These are phyloP conservation scores for Podila clonocystis DNA, from an alignment of 192 early-diverging fungal species.

Conservation along the genomic window DNA sequence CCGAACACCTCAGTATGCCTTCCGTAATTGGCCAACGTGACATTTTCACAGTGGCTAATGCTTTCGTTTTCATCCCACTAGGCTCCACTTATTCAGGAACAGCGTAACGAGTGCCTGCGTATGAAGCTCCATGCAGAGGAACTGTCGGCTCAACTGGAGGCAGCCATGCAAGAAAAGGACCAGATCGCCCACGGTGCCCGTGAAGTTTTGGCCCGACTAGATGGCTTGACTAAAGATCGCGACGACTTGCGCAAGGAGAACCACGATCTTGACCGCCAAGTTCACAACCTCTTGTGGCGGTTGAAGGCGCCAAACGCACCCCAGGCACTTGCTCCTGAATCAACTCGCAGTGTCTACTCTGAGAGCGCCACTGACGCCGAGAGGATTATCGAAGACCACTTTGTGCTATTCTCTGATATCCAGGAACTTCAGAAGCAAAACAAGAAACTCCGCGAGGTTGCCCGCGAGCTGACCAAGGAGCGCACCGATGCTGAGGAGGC, in stretches of 20 bases:
- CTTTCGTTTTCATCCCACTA: constrained; percentile 13
- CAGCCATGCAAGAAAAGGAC: constrained; percentile 48
- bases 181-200: constrained; percentile 27
- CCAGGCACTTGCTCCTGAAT: constrained; percentile 53
- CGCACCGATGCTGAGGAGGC: constrained; percentile 57
- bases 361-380: constrained; percentile 47
- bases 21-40: background rate
- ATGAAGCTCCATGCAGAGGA: constrained; percentile 61
- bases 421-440: constrained; percentile 69
- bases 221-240: constrained; percentile 56
- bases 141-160: constrained; percentile 59
- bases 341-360: constrained; percentile 14
- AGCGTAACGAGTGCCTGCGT: constrained; percentile 64
- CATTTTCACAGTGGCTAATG: background rate
- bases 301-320: constrained; percentile 61
- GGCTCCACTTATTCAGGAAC: constrained; percentile 66
- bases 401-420: constrained; percentile 62
- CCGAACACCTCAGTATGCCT: background rate
- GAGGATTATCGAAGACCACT: constrained; percentile 61
- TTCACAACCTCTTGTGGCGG: constrained; percentile 62
- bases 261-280: constrained; percentile 63
- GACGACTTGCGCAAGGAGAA: constrained; percentile 65
- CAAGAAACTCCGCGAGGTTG: constrained; percentile 66
- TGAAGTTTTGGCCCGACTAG: constrained; percentile 40
- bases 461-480: constrained; percentile 65